Base-by-base conservation (phyloP, 495 filamentous ascomycete species). In the Penicillium waksmanii region DNA sequence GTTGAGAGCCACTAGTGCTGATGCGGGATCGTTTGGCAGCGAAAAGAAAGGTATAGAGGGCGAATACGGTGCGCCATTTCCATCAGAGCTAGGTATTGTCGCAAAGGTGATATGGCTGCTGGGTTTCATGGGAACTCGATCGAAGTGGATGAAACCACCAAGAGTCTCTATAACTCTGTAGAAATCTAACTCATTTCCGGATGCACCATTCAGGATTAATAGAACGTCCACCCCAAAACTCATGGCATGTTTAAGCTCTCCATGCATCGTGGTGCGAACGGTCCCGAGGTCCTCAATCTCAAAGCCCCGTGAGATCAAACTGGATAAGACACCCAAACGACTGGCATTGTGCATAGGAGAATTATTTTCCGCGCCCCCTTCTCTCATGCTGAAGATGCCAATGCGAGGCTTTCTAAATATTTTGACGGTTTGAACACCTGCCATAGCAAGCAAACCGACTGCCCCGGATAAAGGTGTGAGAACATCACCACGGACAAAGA, bases 31-130 rank as follows among this genome's bases (percentile, higher is more conserved):
- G 0, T 95, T 96, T 0, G 95, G 95, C 18, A 98, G 80, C 2
- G 91, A 90, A 80, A 98, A 98, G 57, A 98, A 85, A 49, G 89
- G 82, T 69, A 89, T 92, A 6, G 68, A 74, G 50, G 81, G 71
- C 57, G 85, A 80, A 15, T 78, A 78, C 61, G 83, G 73, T 67
- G 87, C 86, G 8, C 50, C 50, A 18, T 51, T 35, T 27, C 48
- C 27, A 27, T 71, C 57, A 35, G 66, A 67, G 58, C 84, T 85
- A 3, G 90, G 87, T 3, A 97, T 81, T 1, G 92, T 97, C 4
- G 96, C 95, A 65, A 98, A 98, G 3, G 95, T 98, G 11, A 93
- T 96, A 3, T 96, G 95, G 71, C 97, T 97, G 23, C 95, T 96
- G 0, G 95, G 95, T 77, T 98, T 98, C 94, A 98, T 98, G 25